Percentiles rank a stretch among this genome's conserved stretches.
Conservation (phyloP, 2,329 filamentous ascomycete species). For the Davidsoniella australis region DNA sequence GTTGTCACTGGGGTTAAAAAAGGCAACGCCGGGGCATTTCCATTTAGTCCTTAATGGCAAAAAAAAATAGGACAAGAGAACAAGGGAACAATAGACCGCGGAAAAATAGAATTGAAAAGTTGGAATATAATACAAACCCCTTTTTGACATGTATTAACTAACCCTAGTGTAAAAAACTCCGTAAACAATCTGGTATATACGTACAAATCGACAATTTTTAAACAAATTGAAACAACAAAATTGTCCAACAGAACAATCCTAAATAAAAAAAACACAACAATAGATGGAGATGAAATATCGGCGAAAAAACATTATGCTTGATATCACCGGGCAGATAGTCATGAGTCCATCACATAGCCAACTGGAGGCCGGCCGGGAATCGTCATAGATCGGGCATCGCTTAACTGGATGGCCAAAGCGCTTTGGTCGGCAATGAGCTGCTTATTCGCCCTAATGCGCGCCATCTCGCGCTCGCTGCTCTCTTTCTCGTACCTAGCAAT, state of each 20-base stretch:
- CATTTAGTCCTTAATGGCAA: too few species aligned
- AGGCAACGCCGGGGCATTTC: too few species aligned
- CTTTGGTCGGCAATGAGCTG: constrained; percentile 33
- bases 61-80: too few species aligned
- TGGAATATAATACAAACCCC: too few species aligned
- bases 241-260: not conserved
- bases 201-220: too few species aligned
- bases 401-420: constrained; percentile 26
- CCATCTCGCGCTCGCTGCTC: constrained; percentile 28
- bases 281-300: not conserved
- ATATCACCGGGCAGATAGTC: not conserved
- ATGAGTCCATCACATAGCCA: constrained; percentile 28
- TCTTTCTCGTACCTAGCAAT: constrained; percentile 28
- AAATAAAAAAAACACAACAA: not conserved
- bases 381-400: constrained; percentile 20
- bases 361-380: constrained; percentile 28
- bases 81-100: too few species aligned
- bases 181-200: too few species aligned
- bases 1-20: too few species aligned
- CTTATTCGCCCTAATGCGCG: constrained; percentile 32
- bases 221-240: too few species aligned
- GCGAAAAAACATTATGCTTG: not conserved
- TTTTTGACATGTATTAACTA: too few species aligned
- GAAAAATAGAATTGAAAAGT: too few species aligned
- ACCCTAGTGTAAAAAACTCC: too few species aligned